phyloP scores from a whole-genome alignment of 805 yeast genomes.

The Pichia deserticola region DNA sequence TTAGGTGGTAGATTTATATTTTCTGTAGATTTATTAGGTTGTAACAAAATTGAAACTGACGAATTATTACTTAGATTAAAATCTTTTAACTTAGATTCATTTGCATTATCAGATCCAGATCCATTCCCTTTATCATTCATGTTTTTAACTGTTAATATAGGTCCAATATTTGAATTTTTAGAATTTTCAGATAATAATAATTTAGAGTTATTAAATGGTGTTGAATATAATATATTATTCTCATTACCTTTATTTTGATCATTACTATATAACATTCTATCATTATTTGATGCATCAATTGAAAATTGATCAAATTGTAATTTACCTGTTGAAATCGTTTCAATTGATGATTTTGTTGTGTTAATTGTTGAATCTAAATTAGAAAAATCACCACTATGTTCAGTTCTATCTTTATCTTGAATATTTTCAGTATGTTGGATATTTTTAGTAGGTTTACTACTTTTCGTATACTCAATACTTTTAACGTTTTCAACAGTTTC shows the following conservation, averaged over 20 bases:
- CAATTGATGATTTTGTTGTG: neutral
- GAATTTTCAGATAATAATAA: neutral
- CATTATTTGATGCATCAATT: too few species aligned
- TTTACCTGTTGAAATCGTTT: neutral
- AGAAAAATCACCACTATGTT: too few species aligned
- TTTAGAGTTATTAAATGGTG: neutral
- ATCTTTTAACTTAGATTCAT: neutral
- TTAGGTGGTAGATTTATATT: neutral
- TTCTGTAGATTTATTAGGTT: neutral
- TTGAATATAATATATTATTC: too few species aligned
- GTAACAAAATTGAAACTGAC: neutral
- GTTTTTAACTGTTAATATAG: slow-evolving; percentile 3
- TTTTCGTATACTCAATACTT: too few species aligned
- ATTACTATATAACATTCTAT: too few species aligned
- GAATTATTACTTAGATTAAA: slow-evolving; percentile 4
- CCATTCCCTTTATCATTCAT: neutral
- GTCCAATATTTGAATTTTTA: neutral
- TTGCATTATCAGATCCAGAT: neutral
- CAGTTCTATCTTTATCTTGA: too few species aligned
- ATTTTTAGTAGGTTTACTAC: too few species aligned
- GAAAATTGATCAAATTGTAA: neutral
- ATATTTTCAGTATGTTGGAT: too few species aligned
- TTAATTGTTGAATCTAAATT: too few species aligned
- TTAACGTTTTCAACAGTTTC: too few species aligned
- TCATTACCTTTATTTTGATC: neutral